Base-by-base conservation (phyloP, 169 alveolate genomes). In the Eimeria falciformis region DNA sequence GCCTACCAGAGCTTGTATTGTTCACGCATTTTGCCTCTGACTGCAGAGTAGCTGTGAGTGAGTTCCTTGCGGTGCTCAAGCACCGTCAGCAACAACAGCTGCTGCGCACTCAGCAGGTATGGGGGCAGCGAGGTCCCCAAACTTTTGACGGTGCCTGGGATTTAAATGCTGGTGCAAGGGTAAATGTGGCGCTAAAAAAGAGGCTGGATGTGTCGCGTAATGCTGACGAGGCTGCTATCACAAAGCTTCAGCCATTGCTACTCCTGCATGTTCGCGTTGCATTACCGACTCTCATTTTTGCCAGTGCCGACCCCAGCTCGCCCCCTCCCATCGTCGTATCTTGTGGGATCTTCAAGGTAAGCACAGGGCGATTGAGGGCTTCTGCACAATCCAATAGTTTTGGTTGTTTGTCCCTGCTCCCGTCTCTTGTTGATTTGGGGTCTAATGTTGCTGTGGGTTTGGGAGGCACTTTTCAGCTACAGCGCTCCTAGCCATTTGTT, bases 281-380 rank as follows among this genome's bases (percentile, higher is more conserved):
- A 1, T 43, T 75, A 5, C 86, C 86, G 45, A 75, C 58, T 17
- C 66, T 75, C 25, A 11, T 75, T 17, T 27, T 75, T 17, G 65
- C 86, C 43, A 65, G 50, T 9, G 65, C n/a, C 18, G 45, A 43
- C 25, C 62, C 66, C 23, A 65, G 45, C 25, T 14, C 14, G 65
- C 86, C 86, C 7, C 86, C 86, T n/a, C 66, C 86, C 3, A 53
- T 75, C 37, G 66, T 75, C 66, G 86, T 45, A 5, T n/a, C 27
- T n/a, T 43, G 55, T 17, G 86, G 86, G 23, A 3, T 75, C 45
- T 53, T 75, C 50, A 14, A 69, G 81, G 81, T 69, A 27, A 5
- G 81, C 50, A 27, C 33, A 14, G 21, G 73, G 5, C 62, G n/a
- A 14, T 50, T 7, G n/a, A 50, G 62, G 7, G 62, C 62, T 14